A percentile compares a stretch with the other conserved stretches of the same genome.
phyloP scores from a whole-genome alignment of 352 stramenopile genomes.

The Phytopythium helicoides region DNA sequence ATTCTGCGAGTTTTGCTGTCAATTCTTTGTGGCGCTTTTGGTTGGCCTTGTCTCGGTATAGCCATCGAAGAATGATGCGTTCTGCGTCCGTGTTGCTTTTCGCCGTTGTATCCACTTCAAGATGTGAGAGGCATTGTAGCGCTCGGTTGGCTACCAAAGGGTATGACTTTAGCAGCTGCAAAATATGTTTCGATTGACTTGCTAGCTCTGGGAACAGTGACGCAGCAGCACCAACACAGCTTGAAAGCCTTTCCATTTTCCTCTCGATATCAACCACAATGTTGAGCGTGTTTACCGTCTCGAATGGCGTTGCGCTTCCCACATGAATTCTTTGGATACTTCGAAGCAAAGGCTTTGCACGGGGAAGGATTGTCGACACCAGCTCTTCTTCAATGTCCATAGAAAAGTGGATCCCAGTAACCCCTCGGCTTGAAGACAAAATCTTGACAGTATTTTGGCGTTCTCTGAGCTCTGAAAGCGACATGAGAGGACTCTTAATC shows the following conservation, averaged over 20 bases:
- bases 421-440: conserved; percentile 11
- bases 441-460: conserved; percentile 22
- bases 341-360: conserved; percentile 18
- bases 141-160: conserved; percentile 6
- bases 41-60: conserved; percentile 9
- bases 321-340: conserved; percentile 27
- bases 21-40: conserved; percentile 17
- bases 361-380: conserved; percentile 15
- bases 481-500: conserved; percentile 23
- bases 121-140: conserved; percentile 9
- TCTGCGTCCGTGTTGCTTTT: conserved; percentile 20
- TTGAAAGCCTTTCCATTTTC: conserved; percentile 6
- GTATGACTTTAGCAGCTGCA: conserved; percentile 14
- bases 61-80: conserved; percentile 14
- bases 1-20: conserved; percentile 11
- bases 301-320: conserved; percentile 16
- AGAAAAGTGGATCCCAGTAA: background rate
- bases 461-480: conserved; percentile 15
- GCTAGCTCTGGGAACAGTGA: background rate
- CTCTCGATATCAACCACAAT: conserved; percentile 20
- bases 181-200: conserved; percentile 6
- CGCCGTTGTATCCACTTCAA: conserved; percentile 14
- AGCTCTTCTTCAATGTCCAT: conserved; percentile 29
- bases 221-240: background rate
- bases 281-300: conserved; percentile 13